Evolutionary conservation across 2,329 filamentous ascomycete genomes (phyloP).

Genomic region (Trichoderma atrobrunneum): DNA sequence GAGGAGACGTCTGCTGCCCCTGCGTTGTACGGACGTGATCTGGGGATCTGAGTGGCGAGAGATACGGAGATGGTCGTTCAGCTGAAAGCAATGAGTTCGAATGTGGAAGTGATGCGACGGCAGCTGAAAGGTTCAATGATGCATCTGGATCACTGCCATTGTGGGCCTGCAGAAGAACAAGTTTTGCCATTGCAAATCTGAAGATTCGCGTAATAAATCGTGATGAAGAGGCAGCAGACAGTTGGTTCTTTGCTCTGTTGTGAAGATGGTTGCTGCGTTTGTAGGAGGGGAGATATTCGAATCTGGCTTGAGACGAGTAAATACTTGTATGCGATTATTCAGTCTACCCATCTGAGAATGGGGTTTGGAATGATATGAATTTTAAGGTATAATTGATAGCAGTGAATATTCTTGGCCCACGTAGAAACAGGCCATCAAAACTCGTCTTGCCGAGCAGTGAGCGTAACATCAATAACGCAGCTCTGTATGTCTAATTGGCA

Average conservation of each 20-base stretch:
- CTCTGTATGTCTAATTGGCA: not conserved
- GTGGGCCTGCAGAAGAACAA: not conserved
- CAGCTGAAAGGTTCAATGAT: not conserved
- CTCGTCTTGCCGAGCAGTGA: not conserved
- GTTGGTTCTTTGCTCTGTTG: not conserved
- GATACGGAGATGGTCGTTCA: not conserved
- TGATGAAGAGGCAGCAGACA: not conserved
- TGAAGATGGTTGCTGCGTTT: not conserved
- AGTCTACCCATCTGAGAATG: not conserved
- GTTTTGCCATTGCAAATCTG: not conserved
- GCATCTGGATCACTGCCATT: not conserved
- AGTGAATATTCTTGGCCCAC: not conserved
- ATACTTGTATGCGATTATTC: not conserved
- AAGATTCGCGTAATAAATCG: rapidly evolving
- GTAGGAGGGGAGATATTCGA: not conserved
- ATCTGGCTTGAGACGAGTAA: not conserved
- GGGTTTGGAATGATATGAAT: not conserved
- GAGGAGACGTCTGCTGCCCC: not conserved
- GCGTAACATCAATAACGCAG: not conserved
- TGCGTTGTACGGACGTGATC: not conserved
- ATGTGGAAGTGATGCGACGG: not conserved
- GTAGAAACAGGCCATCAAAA: not conserved
- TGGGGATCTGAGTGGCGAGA: not conserved
- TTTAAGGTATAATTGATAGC: not conserved
- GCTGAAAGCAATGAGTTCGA: not conserved